Evolutionary conservation across 2,329 filamentous ascomycete species (phyloP).

Genomic region (Sarocladiaceae sp.): DNA sequence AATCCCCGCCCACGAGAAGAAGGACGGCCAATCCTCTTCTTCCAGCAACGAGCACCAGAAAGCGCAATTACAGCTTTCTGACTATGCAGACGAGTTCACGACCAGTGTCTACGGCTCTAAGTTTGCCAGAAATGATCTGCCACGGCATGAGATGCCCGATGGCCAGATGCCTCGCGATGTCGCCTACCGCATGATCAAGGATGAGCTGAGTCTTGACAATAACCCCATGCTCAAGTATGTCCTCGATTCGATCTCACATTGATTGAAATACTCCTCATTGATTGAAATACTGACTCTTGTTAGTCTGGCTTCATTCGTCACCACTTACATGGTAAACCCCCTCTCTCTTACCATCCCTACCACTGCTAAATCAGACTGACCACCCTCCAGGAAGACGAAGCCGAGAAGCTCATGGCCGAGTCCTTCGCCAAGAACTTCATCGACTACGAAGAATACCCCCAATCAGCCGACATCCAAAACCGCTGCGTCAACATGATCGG

Average conservation of each 20-base stretch:
- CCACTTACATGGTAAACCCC: constrained; percentile 79
- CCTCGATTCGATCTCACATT: neutral
- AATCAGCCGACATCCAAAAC: constrained; percentile 82
- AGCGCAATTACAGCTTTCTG: constrained; percentile 41
- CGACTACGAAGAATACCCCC: constrained; percentile 81
- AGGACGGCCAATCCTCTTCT: constrained; percentile 18
- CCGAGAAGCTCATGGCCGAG: constrained; percentile 91
- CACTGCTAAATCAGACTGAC: neutral
- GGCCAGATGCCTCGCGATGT: constrained; percentile 85
- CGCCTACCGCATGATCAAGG: constrained; percentile 96
- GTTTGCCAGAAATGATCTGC: constrained; percentile 78
- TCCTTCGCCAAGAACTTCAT: constrained; percentile 95
- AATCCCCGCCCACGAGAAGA: constrained; percentile 25
- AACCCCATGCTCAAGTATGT: constrained; percentile 80
- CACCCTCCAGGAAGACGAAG: constrained; percentile 76
- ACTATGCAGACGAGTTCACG: constrained; percentile 57
- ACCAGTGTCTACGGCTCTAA: constrained; percentile 84
- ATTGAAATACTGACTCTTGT: constrained; percentile 9
- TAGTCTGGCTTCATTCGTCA: constrained; percentile 88
- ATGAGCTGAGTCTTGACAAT: constrained; percentile 86
- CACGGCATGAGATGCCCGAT: constrained; percentile 82
- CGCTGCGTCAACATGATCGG: constrained; percentile 91
- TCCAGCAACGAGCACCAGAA: neutral
- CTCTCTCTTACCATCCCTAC: neutral
- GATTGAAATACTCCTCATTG: neutral